Evolutionary conservation across 169 alveolate genomes (phyloP), one percentile per base, ranked within the genome.

Genomic region (Eimeria falciformis): DNA sequence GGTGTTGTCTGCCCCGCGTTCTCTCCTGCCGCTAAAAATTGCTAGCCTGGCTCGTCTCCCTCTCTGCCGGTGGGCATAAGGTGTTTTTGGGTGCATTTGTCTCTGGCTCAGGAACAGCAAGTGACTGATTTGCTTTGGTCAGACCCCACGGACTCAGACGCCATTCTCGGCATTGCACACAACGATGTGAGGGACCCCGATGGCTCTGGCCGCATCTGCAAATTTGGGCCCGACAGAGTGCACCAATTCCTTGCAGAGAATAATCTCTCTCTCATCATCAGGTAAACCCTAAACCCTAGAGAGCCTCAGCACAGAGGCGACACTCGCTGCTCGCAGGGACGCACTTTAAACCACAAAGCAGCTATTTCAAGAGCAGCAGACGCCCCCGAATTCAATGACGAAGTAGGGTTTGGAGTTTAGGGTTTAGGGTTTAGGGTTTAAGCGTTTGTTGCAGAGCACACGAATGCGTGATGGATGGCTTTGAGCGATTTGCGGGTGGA

Each of bases 401-500:
- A 33, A 33, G 40, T 23, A n/a, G 6, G 58, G 86, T 77, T 21
- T 75, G 23, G 23, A 9, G 81, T 27, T 25, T 69, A 17, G 81
- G 46, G 81, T 69, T 53, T 53, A 53, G 65, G 65, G 65, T 53
- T 53, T 53, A 53, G 65, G 65, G 65, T 53, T 53, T 53, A 53
- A n/a, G 65, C 40, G 65, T 53, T 5, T 17, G 17, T 53, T 53
- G 65, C 65, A 96, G 99, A 86, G 99, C 99, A 4, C 99, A 99
- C 94, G 99, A 99, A 95, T 99, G 99, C 92, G 99, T 99, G n/a
- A 98, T 98, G 99, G 99, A 98, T 95, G 99, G 99, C 2, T 99
- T 99, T 94, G 99, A 99, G 95, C 96, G 99, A 93, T 99, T 99
- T 94, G 99, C 99, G n/a, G 99, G 99, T 17, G 99, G 99, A 25